Evolutionary conservation across 2,329 filamentous ascomycete species (phyloP).

Genomic region (Tolypocladium tropicale): DNA sequence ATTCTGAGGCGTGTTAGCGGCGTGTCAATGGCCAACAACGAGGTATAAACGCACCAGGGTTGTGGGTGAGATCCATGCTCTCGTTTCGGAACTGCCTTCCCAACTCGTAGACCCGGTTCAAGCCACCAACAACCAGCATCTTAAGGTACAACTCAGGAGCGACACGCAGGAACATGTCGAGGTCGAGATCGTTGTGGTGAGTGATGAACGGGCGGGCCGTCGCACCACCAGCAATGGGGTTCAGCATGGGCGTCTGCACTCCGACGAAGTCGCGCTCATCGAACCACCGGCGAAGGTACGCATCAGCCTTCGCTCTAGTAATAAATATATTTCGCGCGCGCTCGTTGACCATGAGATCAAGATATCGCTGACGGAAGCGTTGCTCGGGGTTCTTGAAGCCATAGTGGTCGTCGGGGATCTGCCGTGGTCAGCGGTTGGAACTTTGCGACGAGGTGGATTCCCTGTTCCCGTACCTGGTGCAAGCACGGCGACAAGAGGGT

Average conservation of each 20-base stretch:
- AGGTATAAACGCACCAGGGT: conserved; percentile 37
- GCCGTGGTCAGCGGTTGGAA: conserved; percentile 25
- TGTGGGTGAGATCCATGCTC: conserved; percentile 66
- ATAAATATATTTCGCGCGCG: conserved; percentile 72
- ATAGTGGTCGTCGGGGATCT: conserved; percentile 71
- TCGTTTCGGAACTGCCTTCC: conserved; percentile 95
- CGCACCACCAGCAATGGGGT: conserved; percentile 87
- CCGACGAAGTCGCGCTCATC: conserved; percentile 82
- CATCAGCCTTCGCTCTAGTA: conserved; percentile 78
- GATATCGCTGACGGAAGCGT: conserved; percentile 83
- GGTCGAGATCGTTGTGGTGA: conserved; percentile 90
- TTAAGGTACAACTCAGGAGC: conserved; percentile 96
- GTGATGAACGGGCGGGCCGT: conserved; percentile 90
- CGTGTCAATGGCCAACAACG: background rate
- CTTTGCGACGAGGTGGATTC: no score
- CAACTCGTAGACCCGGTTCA: conserved; percentile 92
- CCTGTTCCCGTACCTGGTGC: conserved; percentile 45
- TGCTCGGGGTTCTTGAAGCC: conserved; percentile 94
- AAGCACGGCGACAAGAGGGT: conserved; percentile 82
- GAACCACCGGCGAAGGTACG: conserved; percentile 81
- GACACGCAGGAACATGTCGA: conserved; percentile 90
- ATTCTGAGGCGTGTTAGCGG: conserved; percentile 47
- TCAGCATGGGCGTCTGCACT: conserved; percentile 97
- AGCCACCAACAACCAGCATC: conserved; percentile 86
- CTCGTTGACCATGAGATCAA: conserved; percentile 97